phyloP scores from a whole-genome alignment of 164 flowering plant genomes.

The Umbilicus rupestris region DNA sequence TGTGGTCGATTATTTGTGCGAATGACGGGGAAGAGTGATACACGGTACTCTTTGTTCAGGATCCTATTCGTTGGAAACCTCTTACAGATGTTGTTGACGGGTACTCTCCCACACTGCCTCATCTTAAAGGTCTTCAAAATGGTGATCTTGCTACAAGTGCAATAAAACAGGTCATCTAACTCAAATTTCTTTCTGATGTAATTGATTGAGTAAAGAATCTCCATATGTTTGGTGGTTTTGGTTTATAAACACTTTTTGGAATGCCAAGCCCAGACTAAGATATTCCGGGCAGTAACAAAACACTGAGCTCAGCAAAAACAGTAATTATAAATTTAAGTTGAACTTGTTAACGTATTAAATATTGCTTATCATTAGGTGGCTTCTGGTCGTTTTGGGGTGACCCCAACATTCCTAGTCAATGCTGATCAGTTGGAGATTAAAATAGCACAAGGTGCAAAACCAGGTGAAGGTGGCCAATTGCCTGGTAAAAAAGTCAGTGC shows the following conservation, averaged over 20 bases:
- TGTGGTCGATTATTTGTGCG: not conserved
- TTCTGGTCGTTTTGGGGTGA: conserved; percentile 99
- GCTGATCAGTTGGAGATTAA: conserved; percentile 96
- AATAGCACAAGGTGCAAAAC: conserved; percentile 99
- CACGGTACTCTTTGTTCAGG: conserved; percentile 31
- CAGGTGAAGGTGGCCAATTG: conserved; percentile 99
- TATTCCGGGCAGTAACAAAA: not conserved
- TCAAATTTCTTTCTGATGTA: not conserved
- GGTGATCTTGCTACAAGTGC: conserved; percentile 99
- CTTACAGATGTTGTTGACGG: conserved; percentile 98
- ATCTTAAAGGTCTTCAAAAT: conserved; percentile 99
- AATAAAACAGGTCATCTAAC: conserved; percentile 74
- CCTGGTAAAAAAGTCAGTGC: conserved; percentile 99
- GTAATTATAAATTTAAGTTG: not conserved
- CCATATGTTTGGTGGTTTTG: not conserved
- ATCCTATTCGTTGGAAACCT: conserved; percentile 96
- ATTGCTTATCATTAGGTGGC: conserved; percentile 62
- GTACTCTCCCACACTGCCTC: conserved; percentile 97
- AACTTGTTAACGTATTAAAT: not conserved
- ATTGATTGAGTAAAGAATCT: not conserved
- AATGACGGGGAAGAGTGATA: not conserved
- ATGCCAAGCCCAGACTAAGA: not conserved
- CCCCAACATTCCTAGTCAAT: conserved; percentile 95
- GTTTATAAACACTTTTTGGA: not conserved
- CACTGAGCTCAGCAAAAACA: not conserved